phyloP scores from a whole-genome alignment of 148 eudicot species.

The Fagopyrum homotropicum region DNA sequence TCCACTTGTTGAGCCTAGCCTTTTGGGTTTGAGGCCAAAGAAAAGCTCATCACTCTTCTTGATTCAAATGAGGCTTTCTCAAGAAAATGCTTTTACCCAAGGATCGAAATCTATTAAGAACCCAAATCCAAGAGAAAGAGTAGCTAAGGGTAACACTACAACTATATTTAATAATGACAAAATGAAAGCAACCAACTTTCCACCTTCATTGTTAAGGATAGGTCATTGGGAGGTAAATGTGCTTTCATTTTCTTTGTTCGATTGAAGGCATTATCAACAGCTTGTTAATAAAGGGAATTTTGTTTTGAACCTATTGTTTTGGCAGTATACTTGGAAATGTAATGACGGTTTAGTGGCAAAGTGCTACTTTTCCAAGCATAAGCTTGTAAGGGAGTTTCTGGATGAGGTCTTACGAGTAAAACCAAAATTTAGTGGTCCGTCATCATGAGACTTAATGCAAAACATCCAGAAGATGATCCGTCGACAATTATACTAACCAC shows the following conservation, averaged over 20 bases:
- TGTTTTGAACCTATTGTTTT: neutral
- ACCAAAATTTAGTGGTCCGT: slow-evolving; percentile 94
- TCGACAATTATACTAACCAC: slow-evolving; percentile 31
- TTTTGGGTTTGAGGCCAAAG: slow-evolving; percentile 60
- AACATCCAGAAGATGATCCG: slow-evolving; percentile 58
- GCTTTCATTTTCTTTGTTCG: neutral
- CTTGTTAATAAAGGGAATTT: neutral
- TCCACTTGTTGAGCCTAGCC: slow-evolving; percentile 72
- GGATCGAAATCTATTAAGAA: slow-evolving; percentile 17
- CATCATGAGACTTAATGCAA: slow-evolving; percentile 72
- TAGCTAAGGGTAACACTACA: slow-evolving; percentile 24
- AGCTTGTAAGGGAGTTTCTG: slow-evolving; percentile 95
- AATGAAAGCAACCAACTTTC: slow-evolving; percentile 82
- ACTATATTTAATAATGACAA: slow-evolving; percentile 39
- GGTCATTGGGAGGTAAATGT: slow-evolving; percentile 79
- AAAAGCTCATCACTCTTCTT: slow-evolving; percentile 69
- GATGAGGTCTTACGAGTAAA: slow-evolving; percentile 83
- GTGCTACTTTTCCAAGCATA: slow-evolving; percentile 94
- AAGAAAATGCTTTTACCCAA: slow-evolving; percentile 28
- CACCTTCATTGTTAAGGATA: slow-evolving; percentile 56
- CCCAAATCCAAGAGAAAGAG: slow-evolving; percentile 22
- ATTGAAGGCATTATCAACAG: neutral
- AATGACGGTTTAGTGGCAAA: slow-evolving; percentile 95
- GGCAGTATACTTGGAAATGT: slow-evolving; percentile 63
- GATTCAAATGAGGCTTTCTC: slow-evolving; percentile 58